Evolutionary conservation across 306 rosid species (phyloP).

Genomic region (Psophocarpus tetragonolobus): DNA sequence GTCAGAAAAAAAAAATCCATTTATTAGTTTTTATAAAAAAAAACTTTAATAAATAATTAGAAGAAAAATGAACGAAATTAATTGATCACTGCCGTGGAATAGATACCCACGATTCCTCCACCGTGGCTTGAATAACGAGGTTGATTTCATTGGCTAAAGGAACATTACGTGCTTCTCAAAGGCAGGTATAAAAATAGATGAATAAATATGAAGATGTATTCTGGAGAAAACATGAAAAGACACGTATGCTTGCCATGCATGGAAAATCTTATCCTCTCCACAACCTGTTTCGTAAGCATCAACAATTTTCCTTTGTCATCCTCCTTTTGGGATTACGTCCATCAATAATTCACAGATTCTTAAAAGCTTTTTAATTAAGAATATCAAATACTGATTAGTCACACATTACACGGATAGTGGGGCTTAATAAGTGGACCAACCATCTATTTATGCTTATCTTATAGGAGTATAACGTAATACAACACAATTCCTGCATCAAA

Average conservation of each 20-base stretch:
- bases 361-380: background rate
- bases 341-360: background rate
- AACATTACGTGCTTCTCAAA: background rate
- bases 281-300: background rate
- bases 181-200: too few relatives aligned
- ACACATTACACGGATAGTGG: background rate
- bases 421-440: constrained; percentile 29
- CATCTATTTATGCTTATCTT: constrained; percentile 1
- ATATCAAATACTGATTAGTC: background rate
- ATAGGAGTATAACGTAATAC: background rate
- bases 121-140: background rate
- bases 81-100: too few relatives aligned
- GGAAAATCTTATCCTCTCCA: background rate
- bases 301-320: background rate
- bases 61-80: too few relatives aligned
- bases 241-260: background rate
- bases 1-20: too few relatives aligned
- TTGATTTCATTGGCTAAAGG: background rate
- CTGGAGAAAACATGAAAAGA: background rate
- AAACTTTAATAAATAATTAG: too few relatives aligned
- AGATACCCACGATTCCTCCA: too few relatives aligned
- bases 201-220: background rate
- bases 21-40: too few relatives aligned
- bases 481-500: constrained; percentile 20
- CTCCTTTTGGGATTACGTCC: background rate